Base-by-base conservation (phyloP, 306 rosid species). In the Medicago ruthenica region DNA sequence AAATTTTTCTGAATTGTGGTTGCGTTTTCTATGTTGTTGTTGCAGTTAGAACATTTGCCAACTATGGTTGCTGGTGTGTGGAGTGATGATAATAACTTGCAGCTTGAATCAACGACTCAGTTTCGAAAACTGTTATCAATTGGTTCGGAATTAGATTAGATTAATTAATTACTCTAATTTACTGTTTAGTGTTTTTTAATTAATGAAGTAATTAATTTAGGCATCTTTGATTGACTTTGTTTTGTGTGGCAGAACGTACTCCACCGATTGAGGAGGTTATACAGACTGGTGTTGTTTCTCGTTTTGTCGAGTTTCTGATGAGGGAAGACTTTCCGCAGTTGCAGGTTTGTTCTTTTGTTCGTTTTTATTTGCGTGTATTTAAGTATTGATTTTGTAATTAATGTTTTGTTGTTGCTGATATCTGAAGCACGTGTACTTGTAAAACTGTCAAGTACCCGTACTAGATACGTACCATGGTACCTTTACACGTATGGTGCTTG, bases 221-320 rank as follows among this genome's bases (percentile, higher is more conserved):
- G 8, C 12, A 27, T 1, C 1, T 65, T 34, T 76, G 13, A 18
- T 73, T 69, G 21, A 80, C 9, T 9, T 41, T n/a, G 41, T 5
- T 78, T 36, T 18, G 10, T 79, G 20, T 17, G 5, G 7, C 65
- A 96, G 99, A 96, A 74, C 93, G 97, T 17, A 83, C 97, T 74
- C 99, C 99, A 1, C 99, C 99, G 1, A 96, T 96, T 18, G 98
- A 96, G 86, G 97, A 96, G 88, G 98, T 96, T 67, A 96, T 96
- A 67, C 96, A 92, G 78, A 78, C 98, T 3, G 99, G 99, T 39
- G 99, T 92, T 16, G 94, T 96, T 73, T 93, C 99, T 73, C 92
- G 99, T 1, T 96, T 96, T 82, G 96, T 96, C 50, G 97, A 92
- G 72, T 92, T 96, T 86, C 85, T 96, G 34, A 76, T 86, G 88